phyloP scores from a whole-genome alignment of 345 rosid genomes.

The Litchi chinensis region DNA sequence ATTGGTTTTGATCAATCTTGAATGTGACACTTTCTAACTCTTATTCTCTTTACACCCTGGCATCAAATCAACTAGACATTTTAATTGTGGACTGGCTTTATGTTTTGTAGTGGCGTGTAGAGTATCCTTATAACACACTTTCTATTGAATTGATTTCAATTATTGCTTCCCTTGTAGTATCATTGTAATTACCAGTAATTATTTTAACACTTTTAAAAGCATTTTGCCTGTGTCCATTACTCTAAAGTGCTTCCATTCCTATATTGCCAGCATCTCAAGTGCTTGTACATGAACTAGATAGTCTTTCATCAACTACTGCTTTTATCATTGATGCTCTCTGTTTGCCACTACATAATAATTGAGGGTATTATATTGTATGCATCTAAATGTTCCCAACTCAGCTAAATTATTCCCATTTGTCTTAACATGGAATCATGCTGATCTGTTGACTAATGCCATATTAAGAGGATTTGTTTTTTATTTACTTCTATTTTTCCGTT shows the following conservation, averaged over 20 bases:
- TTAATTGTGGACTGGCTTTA: neutral
- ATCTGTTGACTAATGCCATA: neutral
- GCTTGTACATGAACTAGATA: neutral
- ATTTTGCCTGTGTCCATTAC: neutral
- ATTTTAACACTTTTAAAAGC: neutral
- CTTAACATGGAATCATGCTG: neutral
- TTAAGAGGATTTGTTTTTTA: neutral
- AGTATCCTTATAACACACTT: neutral
- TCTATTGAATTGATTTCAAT: neutral
- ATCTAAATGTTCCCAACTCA: neutral
- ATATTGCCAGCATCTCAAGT: neutral
- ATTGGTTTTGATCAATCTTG: neutral
- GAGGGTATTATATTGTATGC: neutral
- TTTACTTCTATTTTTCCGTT: neutral
- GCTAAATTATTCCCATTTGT: neutral
- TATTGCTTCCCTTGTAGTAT: neutral
- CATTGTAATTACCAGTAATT: neutral
- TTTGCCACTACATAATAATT: neutral
- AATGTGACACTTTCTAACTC: neutral
- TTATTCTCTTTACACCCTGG: neutral
- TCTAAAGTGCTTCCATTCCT: neutral
- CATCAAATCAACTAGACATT: slow-evolving; percentile 1
- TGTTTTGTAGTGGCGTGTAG: neutral
- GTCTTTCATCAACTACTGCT: neutral
- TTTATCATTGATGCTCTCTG: neutral